Base-by-base conservation (phyloP, 192 early-diverging fungal genomes). In the Radiomyces spectabilis region DNA sequence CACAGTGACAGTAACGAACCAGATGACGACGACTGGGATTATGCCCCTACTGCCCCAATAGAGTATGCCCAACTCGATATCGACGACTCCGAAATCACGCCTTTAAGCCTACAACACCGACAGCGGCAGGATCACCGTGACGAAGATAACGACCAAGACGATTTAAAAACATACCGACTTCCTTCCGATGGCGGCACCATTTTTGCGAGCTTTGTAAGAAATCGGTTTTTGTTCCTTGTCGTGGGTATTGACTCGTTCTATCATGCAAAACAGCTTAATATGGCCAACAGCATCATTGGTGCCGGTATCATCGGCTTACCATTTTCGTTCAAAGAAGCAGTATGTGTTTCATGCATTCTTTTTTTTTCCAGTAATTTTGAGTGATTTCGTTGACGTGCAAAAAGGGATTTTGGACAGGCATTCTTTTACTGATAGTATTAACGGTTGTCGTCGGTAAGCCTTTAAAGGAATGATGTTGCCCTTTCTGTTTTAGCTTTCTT, bases 281-380 rank as follows among this genome's bases (percentile, higher is more conserved):
- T 96, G 73, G 89, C 92, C 25, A 96, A 96, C 65, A 88, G 88
- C 37, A 96, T 96, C 30, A 85, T 96, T 55, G 93, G 93, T 8
- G 93, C 93, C 16, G 93, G 93, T 66, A 80, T 77, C 29, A 80
- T 81, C 67, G 93, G 93, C 1, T 61, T 96, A 8, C 93, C 93
- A 0, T 93, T 84, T 56, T 82, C 91, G 24, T 89, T 93, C 58
- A 75, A 76, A 41, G 80, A 92, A 63, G 84, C 93, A 1, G 93
- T 70, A 55, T 51, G 68, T 55, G 16, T 33, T n/a, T n/a, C n/a
- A n/a, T n/a, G n/a, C n/a, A n/a, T n/a, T n/a, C n/a, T n/a, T n/a
- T n/a, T n/a, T n/a, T n/a, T n/a, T n/a, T n/a, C n/a, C n/a, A n/a
- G n/a, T n/a, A n/a, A n/a, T n/a, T n/a, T n/a, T n/a, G n/a, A n/a